Conservation (phyloP, 495 filamentous ascomycete species). For the Tuber calosporum region DNA sequence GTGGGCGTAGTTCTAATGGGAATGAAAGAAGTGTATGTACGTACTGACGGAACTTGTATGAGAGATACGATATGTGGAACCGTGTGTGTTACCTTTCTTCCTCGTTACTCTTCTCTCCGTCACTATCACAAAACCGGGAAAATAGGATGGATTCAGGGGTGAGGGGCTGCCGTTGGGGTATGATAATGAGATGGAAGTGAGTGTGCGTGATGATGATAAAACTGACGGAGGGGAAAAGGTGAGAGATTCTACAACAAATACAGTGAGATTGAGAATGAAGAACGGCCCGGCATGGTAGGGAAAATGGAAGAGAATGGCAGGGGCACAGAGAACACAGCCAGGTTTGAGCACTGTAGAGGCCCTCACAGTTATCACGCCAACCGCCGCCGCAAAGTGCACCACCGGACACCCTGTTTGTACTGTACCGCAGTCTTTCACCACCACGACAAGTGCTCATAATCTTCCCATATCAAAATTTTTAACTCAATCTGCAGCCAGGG, state of each 20-base stretch:
- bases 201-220: background rate
- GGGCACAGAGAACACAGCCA: background rate
- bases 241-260: background rate
- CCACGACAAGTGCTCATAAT: background rate
- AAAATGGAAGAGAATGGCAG: background rate
- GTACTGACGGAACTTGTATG: background rate
- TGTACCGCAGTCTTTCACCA: background rate
- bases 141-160: background rate
- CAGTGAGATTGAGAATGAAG: background rate
- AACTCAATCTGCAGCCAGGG: background rate
- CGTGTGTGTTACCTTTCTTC: background rate
- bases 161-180: background rate
- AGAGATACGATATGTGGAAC: background rate
- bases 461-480: background rate
- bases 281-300: background rate
- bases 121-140: background rate
- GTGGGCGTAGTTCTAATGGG: background rate
- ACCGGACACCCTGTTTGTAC: background rate
- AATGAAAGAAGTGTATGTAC: background rate
- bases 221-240: background rate
- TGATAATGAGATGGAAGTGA: constrained; percentile 2
- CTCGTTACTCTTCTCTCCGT: background rate
- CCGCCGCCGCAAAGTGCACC: background rate
- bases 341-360: background rate
- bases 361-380: background rate